Evolutionary conservation across 345 rosid genomes (phyloP).

Genomic region (Arabidopsis suecica): DNA sequence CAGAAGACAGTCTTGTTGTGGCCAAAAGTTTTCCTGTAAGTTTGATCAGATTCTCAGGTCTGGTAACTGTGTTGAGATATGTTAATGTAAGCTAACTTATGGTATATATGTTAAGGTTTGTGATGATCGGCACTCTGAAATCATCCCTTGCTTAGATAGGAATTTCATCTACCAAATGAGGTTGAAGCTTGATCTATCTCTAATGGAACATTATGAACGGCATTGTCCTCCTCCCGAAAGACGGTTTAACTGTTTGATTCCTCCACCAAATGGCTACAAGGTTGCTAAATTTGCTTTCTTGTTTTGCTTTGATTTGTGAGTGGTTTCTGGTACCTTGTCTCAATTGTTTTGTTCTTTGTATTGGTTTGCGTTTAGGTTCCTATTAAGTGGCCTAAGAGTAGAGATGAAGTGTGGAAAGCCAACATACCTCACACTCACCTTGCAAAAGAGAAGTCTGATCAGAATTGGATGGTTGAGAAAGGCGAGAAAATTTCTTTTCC

Average conservation of each 20-base stretch:
- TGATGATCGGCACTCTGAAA: constrained; percentile 92
- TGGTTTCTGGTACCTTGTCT: not conserved
- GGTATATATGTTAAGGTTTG: constrained; percentile 67
- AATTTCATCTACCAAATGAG: constrained; percentile 90
- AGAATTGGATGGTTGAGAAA: constrained; percentile 99
- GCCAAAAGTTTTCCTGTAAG: constrained; percentile 92
- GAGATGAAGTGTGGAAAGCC: constrained; percentile 99
- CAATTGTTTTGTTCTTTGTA: constrained; percentile 10
- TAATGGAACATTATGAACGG: constrained; percentile 99
- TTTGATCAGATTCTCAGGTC: not conserved
- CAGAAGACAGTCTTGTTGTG: constrained; percentile 47
- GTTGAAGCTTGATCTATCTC: constrained; percentile 87
- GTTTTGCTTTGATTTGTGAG: constrained; percentile 7
- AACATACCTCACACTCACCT: constrained; percentile 99
- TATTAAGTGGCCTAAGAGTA: constrained; percentile 97
- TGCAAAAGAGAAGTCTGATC: constrained; percentile 97
- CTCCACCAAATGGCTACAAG: constrained; percentile 98
- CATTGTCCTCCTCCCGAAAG: constrained; percentile 97
- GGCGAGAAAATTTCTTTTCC: constrained; percentile 95
- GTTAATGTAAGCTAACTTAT: constrained; percentile 28
- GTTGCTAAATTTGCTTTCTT: constrained; percentile 39
- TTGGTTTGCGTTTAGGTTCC: constrained; percentile 65
- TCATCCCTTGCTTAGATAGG: constrained; percentile 96
- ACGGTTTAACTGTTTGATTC: constrained; percentile 93
- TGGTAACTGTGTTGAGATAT: not conserved